Evolutionary conservation across 2,329 filamentous ascomycete species (phyloP).

Genomic region (Cordyceps farinosa): DNA sequence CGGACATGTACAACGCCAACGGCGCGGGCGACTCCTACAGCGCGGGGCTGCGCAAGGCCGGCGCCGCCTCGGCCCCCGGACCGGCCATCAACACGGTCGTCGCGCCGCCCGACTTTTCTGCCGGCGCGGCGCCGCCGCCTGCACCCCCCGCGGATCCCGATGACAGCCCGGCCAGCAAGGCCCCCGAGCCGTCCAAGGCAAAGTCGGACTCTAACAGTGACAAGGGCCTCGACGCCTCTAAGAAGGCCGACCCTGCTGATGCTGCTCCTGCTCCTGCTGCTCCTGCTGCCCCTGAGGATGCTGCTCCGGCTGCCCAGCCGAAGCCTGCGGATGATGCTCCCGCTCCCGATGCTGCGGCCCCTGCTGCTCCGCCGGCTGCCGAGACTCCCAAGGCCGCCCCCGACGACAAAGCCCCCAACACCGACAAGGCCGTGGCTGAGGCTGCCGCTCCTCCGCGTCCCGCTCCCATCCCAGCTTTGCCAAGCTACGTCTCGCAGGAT

Average conservation of each 20-base stretch:
- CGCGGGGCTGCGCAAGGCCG: constrained; percentile 20
- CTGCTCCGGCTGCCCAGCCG: background rate
- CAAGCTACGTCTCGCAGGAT: constrained; percentile 5
- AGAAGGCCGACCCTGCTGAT: constrained; percentile 2
- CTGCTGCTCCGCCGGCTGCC: background rate
- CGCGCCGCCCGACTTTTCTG: constrained; percentile 1
- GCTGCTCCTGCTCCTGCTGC: background rate
- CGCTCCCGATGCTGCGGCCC: background rate
- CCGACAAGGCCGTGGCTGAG: background rate
- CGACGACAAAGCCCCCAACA: background rate
- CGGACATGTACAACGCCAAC: constrained; percentile 23
- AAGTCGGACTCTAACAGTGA: constrained; percentile 7
- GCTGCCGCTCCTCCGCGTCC: background rate
- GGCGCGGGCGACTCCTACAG: constrained; percentile 19
- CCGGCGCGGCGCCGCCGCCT: background rate
- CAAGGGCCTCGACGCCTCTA: background rate
- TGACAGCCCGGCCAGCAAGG: constrained; percentile 19
- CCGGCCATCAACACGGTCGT: background rate
- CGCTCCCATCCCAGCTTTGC: background rate
- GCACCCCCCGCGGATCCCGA: constrained; percentile 10
- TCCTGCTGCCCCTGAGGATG: background rate
- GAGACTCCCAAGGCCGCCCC: background rate
- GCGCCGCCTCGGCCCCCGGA: background rate
- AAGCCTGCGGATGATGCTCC: background rate
- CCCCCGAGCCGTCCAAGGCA: constrained; percentile 16